Evolutionary conservation across 2,329 filamentous ascomycete species (phyloP).

Genomic region (Chaetomiaceae sp.): DNA sequence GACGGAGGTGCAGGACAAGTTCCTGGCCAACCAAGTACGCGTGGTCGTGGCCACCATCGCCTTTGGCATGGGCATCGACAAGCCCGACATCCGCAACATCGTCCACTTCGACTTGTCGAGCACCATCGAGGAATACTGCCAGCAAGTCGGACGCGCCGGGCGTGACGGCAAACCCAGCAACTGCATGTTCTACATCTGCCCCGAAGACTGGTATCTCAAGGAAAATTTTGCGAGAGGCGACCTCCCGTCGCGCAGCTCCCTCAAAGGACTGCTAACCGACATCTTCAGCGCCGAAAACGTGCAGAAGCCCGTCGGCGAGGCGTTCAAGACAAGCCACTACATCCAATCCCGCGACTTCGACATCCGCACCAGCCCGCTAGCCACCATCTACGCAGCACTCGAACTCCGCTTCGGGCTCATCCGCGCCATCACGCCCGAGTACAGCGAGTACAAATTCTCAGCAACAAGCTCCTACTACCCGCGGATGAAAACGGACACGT

Average conservation of each 20-base stretch:
- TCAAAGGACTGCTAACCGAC: constrained; percentile 43
- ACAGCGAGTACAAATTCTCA: constrained; percentile 49
- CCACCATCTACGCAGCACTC: constrained; percentile 53
- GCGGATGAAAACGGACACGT: constrained; percentile 32
- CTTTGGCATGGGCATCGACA: constrained; percentile 57
- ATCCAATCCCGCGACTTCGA: constrained; percentile 45
- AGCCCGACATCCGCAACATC: constrained; percentile 48
- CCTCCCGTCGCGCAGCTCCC: constrained; percentile 45
- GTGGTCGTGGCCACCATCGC: constrained; percentile 43
- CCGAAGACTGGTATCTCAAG: constrained; percentile 50
- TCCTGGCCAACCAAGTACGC: not conserved
- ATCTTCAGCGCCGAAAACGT: constrained; percentile 40
- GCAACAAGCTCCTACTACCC: constrained; percentile 29
- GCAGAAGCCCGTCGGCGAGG: constrained; percentile 18
- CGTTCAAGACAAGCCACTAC: constrained; percentile 33
- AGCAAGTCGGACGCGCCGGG: constrained; percentile 51
- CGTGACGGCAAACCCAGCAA: constrained; percentile 46
- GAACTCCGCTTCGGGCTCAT: constrained; percentile 53
- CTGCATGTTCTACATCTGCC: constrained; percentile 53
- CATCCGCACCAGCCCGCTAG: constrained; percentile 44
- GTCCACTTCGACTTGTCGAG: constrained; percentile 46
- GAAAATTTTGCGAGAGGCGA: constrained; percentile 57
- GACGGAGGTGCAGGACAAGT: not conserved
- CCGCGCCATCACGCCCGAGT: constrained; percentile 51
- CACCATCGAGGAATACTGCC: constrained; percentile 51